Evolutionary conservation across 1,284 basidiomycete genomes (phyloP), one percentile per base, ranked within the genome.

Genomic region (Pterula multifida): DNA sequence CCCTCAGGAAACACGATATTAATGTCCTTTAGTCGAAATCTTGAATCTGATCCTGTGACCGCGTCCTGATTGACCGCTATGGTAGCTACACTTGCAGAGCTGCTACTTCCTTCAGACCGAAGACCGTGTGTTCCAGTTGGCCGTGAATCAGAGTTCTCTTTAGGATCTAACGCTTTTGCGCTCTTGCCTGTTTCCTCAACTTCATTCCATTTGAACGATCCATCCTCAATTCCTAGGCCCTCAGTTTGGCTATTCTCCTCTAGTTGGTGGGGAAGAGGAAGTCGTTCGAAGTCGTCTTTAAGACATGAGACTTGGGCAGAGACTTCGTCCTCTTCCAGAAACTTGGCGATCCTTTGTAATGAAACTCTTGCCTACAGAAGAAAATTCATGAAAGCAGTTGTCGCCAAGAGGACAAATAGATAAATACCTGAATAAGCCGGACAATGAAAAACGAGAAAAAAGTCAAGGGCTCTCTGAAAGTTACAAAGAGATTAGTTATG

Each of bases 161-260:
- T 15, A 32, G 28, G 6, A 6, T 32, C 28, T 32, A 6, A 6
- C 6, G 28, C 28, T 15, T 32, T 32, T n/a, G 52, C 52, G 17
- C 19, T 17, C 9, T 6, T 11, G 26, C 21, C 6, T 9, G 22
- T 11, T 19, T 47, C 45, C 6, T 60, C 58, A 35, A 76, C 67
- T 19, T 68, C 65, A 53, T 81, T 81, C 80, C 80, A 84, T 53
- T 71, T 72, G 61, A 85, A 76, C 11, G 71, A 68, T 3, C 77
- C 83, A 21, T 69, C 65, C 36, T 74, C 62, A 50, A 84, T 75
- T 0, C 73, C 77, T 50, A 85, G 69, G 25, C 70, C 72, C 0
- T 67, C 65, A 3, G 23, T 11, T 11, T 3, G 6, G 13, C 4
- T 23, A 22, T n/a, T 19, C 12, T 23, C 19, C 3, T 23, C 22